Conservation (phyloP, 768 basidiomycete genomes). For the Xerocomellus amylosporus region DNA sequence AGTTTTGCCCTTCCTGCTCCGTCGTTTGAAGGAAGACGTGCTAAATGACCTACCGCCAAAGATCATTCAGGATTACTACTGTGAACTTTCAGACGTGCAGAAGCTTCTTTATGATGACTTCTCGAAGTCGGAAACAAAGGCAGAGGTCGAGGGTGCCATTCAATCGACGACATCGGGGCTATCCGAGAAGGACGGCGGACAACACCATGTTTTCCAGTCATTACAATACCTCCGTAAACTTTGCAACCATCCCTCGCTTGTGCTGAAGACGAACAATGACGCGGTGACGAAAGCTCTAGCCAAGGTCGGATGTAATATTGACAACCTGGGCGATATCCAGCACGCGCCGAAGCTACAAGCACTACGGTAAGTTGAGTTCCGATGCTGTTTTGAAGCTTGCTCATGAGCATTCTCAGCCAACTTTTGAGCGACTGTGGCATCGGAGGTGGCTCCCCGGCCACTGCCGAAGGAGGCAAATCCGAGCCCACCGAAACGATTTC, state of each 20-base stretch:
- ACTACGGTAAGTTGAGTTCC: conserved; percentile 58
- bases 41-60: conserved; percentile 94
- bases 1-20: conserved; percentile 95
- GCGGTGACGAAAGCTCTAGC: conserved; percentile 57
- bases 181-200: conserved; percentile 43
- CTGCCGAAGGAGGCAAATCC: conserved; percentile 59
- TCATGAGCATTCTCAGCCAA: conserved; percentile 57
- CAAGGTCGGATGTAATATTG: conserved; percentile 46
- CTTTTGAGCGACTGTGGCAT: conserved; percentile 93
- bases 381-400: neutral
- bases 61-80: conserved; percentile 99
- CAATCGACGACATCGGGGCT: conserved; percentile 38
- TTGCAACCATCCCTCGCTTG: conserved; percentile 94
- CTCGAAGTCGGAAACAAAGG: conserved; percentile 69
- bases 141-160: conserved; percentile 63
- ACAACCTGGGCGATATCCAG: conserved; percentile 70
- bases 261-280: conserved; percentile 69
- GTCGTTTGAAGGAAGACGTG: conserved; percentile 96
- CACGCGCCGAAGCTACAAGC: conserved; percentile 95
- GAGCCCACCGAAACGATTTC: conserved; percentile 62
- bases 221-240: conserved; percentile 95
- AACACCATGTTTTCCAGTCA: conserved; percentile 95
- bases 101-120: conserved; percentile 95
- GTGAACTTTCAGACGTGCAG: conserved; percentile 93
- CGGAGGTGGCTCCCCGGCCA: conserved; percentile 46